These are phyloP conservation scores for Margaritispora aquatica DNA, from an alignment of 495 filamentous ascomycete species.

Conservation along the genomic window DNA sequence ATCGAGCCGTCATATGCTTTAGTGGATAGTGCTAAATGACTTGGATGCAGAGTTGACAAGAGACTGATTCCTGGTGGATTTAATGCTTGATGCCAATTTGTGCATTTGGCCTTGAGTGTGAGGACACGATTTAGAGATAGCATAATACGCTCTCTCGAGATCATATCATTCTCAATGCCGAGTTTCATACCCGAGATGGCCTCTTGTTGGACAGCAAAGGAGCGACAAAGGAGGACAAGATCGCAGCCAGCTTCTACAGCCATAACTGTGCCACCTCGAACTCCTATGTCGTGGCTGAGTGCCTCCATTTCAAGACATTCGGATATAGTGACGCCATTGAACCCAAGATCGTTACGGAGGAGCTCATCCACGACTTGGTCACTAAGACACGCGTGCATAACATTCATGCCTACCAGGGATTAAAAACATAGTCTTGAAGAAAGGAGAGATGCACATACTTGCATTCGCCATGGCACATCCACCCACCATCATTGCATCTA, in stretches of 20 bases:
- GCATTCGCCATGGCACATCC: constrained; percentile 83
- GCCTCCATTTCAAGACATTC: constrained; percentile 96
- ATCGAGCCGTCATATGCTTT: constrained; percentile 83
- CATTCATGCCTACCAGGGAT: constrained; percentile 49
- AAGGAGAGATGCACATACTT: constrained; percentile 30
- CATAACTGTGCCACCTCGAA: constrained; percentile 91
- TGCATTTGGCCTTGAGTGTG: constrained; percentile 67
- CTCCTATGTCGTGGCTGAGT: constrained; percentile 81
- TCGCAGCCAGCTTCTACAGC: constrained; percentile 90
- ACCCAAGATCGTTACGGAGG: constrained; percentile 73
- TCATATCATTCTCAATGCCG: constrained; percentile 78
- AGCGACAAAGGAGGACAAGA: constrained; percentile 75
- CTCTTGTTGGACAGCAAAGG: constrained; percentile 79
- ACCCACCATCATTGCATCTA: constrained; percentile 91
- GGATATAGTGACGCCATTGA: constrained; percentile 85
- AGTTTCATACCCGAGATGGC: constrained; percentile 79
- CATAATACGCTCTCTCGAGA: constrained; percentile 66
- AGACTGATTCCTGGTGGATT: constrained; percentile 67
- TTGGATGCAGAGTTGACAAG: constrained; percentile 70
- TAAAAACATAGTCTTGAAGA: neutral
- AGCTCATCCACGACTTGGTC: constrained; percentile 86
- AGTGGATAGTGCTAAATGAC: constrained; percentile 70
- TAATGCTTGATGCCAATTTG: constrained; percentile 76
- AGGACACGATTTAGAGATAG: constrained; percentile 70
- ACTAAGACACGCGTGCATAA: constrained; percentile 87